Evolutionary conservation across 805 yeast genomes (phyloP).

Genomic region (Nakazawaea sp.): DNA sequence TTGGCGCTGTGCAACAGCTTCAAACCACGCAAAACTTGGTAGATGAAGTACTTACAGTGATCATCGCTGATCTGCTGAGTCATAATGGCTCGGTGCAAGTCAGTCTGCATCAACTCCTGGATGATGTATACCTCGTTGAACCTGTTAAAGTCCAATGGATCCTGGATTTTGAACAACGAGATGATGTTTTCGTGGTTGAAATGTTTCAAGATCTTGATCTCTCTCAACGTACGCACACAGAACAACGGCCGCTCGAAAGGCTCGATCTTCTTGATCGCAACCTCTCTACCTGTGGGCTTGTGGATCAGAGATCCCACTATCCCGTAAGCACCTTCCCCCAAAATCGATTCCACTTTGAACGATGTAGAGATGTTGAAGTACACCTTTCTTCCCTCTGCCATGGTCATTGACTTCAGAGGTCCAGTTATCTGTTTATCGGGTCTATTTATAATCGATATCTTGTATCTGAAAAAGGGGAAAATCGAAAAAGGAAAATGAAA

Average conservation of each 20-base stretch:
- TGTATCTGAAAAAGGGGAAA: too few species aligned
- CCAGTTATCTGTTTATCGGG: too few species aligned
- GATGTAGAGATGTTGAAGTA: conserved; percentile 59
- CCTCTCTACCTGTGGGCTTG: conserved; percentile 47
- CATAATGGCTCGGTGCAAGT: conserved; percentile 55
- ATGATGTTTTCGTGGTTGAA: conserved; percentile 74
- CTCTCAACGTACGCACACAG: conserved; percentile 65
- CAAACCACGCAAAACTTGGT: conserved; percentile 64
- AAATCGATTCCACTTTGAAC: conserved; percentile 49
- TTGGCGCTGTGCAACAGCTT: conserved; percentile 67
- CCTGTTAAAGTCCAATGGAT: conserved; percentile 48
- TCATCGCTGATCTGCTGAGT: conserved; percentile 54
- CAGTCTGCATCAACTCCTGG: conserved; percentile 76
- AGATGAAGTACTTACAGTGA: conserved; percentile 63
- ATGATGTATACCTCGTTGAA: conserved; percentile 70
- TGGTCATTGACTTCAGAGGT: too few species aligned
- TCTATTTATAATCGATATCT: too few species aligned
- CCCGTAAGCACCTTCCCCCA: conserved; percentile 84
- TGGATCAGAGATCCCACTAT: conserved; percentile 67
- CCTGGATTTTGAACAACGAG: conserved; percentile 57
- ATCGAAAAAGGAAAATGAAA: too few species aligned
- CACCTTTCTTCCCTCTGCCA: conserved; percentile 28
- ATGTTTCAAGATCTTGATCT: conserved; percentile 56
- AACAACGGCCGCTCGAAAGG: conserved; percentile 63
- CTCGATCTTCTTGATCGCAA: conserved; percentile 72